Base-by-base conservation (phyloP, 495 filamentous ascomycete genomes). In the Neurospora sp. region DNA sequence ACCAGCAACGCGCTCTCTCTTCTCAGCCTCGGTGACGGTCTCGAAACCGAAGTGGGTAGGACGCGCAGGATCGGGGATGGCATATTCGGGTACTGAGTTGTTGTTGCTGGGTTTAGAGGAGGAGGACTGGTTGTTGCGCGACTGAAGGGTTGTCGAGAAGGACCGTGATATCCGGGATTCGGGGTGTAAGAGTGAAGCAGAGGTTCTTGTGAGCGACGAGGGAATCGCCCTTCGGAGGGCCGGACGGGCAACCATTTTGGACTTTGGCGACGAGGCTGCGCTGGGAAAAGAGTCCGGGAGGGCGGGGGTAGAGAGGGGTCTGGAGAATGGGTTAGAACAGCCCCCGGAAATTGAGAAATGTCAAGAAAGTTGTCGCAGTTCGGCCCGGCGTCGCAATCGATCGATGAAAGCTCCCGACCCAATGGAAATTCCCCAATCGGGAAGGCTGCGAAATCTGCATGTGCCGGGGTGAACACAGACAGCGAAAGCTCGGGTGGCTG, bases 31-130 rank as follows among this genome's bases (percentile, higher is more conserved):
- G 54, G 93, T 89, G 31, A 99, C 87, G 69, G 92, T 94, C 79
- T 93, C 89, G 81, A 94, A 99, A 39, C 96, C 96, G 79, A 99
- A 99, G 83, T 98, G 94, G 39, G 96, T 99, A 71, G 92, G 93
- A 77, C 86, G 82, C 21, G 89, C 86, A 72, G 88, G 81, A 75
- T 77, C 85, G 77, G 79, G 78, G 70, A 83, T 77, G 77, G 79
- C 79, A 77, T 80, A 78, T 43, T 78, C 75, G 73, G 78, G 75
- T 17, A 69, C 74, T 37, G 74, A 19, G 7, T 76, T 31, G 48
- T 59, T 73, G 83, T 72, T 19, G 37, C 70, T 73, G 38, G 45
- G 45, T 5, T 54, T 54, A 28, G 24, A 28, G 24, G 24, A 28
- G 0, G 39, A 39, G 39, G 39, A 39, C 39, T 74, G 40, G 24